A percentile compares a stretch with the other conserved stretches of the same genome.
These are phyloP conservation scores for Neospermospora avenae DNA, from an alignment of 2,329 filamentous ascomycete genomes.

Conservation along the genomic window DNA sequence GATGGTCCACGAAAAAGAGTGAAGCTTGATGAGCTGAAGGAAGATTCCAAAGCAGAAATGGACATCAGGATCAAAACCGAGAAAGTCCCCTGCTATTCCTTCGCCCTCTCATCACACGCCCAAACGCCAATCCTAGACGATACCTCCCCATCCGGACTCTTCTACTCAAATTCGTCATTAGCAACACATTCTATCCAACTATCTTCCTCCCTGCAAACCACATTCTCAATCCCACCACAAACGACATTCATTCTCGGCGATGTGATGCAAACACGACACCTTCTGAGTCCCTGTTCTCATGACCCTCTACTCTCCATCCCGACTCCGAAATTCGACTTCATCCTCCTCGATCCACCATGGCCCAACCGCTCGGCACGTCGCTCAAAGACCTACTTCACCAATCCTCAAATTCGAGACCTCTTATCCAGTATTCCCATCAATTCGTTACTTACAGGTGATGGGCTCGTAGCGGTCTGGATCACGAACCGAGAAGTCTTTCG, in stretches of 20 bases:
- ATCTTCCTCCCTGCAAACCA: too few relatives aligned
- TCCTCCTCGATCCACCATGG: conserved; percentile 78
- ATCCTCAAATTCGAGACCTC: conserved; percentile 46
- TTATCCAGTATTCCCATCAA: too few relatives aligned
- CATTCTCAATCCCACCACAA: conserved; percentile 38
- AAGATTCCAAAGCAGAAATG: too few relatives aligned
- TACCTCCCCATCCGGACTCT: too few relatives aligned
- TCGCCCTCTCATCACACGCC: too few relatives aligned
- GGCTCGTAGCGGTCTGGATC: conserved; percentile 70
- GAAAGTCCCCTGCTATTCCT: too few relatives aligned
- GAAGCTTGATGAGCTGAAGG: neutral
- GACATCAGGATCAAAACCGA: too few relatives aligned
- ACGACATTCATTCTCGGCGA: conserved; percentile 48
- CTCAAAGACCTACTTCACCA: conserved; percentile 51
- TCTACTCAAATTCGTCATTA: too few relatives aligned
- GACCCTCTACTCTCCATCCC: conserved; percentile 29
- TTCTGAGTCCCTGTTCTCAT: conserved; percentile 41
- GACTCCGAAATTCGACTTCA: conserved; percentile 54
- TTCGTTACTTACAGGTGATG: too few relatives aligned
- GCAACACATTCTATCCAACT: too few relatives aligned
- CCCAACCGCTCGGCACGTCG: conserved; percentile 71
- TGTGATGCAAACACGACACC: conserved; percentile 41
- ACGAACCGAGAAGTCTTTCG: conserved; percentile 64
- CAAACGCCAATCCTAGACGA: too few relatives aligned
- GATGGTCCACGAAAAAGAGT: neutral